Conservation (phyloP, 352 stramenopile species). For the Globisporangium irregulare region DNA sequence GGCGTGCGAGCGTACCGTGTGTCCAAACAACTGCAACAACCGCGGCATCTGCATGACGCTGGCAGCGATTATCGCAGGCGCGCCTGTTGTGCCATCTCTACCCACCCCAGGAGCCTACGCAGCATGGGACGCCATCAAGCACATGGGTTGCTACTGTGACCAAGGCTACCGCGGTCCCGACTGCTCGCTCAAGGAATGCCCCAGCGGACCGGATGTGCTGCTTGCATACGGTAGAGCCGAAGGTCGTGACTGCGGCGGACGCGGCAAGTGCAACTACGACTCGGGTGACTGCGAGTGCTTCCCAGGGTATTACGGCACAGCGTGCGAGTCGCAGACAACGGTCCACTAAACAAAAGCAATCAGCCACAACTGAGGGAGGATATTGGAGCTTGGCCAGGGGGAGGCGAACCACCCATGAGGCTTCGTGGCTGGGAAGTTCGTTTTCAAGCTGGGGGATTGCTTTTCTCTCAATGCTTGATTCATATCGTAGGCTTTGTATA, state of each 20-base stretch:
- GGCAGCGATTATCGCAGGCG: conserved; percentile 63
- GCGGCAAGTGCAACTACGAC: conserved; percentile 94
- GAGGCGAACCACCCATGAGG: neutral
- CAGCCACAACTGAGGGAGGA: neutral
- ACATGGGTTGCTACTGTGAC: conserved; percentile 95
- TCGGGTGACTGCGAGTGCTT: conserved; percentile 94
- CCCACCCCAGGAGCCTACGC: conserved; percentile 27
- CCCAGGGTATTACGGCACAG: conserved; percentile 92
- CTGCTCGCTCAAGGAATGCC: conserved; percentile 95
- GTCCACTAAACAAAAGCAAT: conserved; percentile 57
- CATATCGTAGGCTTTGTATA: neutral
- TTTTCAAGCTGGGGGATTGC: neutral
- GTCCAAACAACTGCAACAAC: conserved; percentile 93
- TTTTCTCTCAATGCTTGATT: neutral
- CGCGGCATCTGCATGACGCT: conserved; percentile 94
- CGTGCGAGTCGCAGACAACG: conserved; percentile 83
- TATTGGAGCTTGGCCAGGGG: neutral
- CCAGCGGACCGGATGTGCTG: conserved; percentile 89
- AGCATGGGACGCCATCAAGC: conserved; percentile 91
- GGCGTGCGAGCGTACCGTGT: conserved; percentile 90
- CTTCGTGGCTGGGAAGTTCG: neutral
- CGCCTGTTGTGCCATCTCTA: conserved; percentile 4
- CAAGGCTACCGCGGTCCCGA: conserved; percentile 93
- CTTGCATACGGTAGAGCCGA: conserved; percentile 71
- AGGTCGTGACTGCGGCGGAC: conserved; percentile 90